These are phyloP conservation scores for Cordyceps fumosorosea DNA, from an alignment of 2,329 filamentous ascomycete genomes.

Conservation along the genomic window DNA sequence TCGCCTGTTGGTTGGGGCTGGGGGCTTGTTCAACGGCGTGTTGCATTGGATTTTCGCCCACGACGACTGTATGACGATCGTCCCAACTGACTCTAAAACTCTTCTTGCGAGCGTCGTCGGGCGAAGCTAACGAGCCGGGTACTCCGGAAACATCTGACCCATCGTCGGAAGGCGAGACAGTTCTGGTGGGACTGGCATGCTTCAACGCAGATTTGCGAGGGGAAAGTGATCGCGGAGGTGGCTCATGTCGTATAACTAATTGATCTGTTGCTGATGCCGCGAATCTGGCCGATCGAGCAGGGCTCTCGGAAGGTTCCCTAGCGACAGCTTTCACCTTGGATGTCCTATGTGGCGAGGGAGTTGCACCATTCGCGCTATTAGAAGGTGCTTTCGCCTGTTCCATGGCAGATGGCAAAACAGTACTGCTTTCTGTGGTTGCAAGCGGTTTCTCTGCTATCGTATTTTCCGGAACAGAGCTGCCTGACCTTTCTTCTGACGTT, in stretches of 20 bases:
- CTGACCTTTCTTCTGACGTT: background rate
- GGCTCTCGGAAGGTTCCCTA: slow-evolving; percentile 49
- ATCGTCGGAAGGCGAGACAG: slow-evolving; percentile 44
- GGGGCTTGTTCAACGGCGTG: slow-evolving; percentile 34
- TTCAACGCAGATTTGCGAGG: slow-evolving; percentile 75
- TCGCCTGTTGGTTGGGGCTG: slow-evolving; percentile 29
- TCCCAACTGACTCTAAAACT: slow-evolving; percentile 73
- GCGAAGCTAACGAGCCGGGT: slow-evolving; percentile 19
- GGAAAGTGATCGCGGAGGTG: slow-evolving; percentile 63
- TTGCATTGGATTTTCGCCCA: slow-evolving; percentile 39
- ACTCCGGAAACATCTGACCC: slow-evolving; percentile 37
- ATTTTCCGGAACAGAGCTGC: background rate
- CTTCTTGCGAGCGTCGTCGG: slow-evolving; percentile 52
- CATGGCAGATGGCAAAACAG: background rate
- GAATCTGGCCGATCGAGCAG: slow-evolving; percentile 63
- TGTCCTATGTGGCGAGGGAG: slow-evolving; percentile 12
- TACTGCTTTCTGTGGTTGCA: background rate
- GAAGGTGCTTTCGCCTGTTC: background rate
- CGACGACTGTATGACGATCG: slow-evolving; percentile 51
- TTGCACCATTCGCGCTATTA: slow-evolving; percentile 3
- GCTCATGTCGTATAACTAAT: slow-evolving; percentile 56
- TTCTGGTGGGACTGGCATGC: slow-evolving; percentile 46
- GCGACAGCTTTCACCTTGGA: slow-evolving; percentile 17
- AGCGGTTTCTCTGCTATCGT: background rate
- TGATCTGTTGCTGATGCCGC: slow-evolving; percentile 45